A percentile compares a stretch with the other conserved stretches of the same genome.
Evolutionary conservation across 257 asterid genomes (phyloP).

Genomic region (Nicotiana undulata): DNA sequence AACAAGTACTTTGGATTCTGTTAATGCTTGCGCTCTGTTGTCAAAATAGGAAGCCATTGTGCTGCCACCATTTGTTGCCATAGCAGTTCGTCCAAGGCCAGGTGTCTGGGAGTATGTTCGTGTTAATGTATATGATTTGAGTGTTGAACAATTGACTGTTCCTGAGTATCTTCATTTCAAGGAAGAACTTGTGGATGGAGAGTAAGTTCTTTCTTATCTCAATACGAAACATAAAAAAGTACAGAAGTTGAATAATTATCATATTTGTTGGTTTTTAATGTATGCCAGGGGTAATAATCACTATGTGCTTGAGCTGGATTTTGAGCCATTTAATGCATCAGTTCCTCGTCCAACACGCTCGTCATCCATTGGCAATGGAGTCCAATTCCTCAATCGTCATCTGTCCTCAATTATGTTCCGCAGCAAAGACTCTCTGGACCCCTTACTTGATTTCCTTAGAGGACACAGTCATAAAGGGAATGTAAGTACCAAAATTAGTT

Average conservation of each 20-base stretch:
- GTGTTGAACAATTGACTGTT: slow-evolving; percentile 77
- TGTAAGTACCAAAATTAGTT: slow-evolving; percentile 34
- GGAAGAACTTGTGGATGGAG: slow-evolving; percentile 87
- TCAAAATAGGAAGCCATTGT: slow-evolving; percentile 80
- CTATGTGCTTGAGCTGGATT: slow-evolving; percentile 82
- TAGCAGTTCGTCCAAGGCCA: slow-evolving; percentile 95
- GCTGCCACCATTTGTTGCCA: slow-evolving; percentile 90
- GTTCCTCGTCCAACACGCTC: slow-evolving; percentile 92
- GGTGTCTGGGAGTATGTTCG: slow-evolving; percentile 99
- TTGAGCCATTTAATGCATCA: slow-evolving; percentile 89
- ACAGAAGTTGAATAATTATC: background rate
- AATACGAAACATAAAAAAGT: background rate
- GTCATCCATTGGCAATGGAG: slow-evolving; percentile 91
- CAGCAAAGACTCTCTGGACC: slow-evolving; percentile 81
- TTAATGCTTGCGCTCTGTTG: slow-evolving; percentile 1
- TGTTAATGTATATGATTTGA: slow-evolving; percentile 76
- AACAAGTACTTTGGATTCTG: background rate
- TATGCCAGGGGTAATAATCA: slow-evolving; percentile 41
- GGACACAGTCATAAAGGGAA: slow-evolving; percentile 78
- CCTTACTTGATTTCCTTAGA: slow-evolving; percentile 84
- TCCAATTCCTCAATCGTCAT: slow-evolving; percentile 94
- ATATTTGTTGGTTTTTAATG: slow-evolving; percentile 6
- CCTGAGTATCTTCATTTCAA: slow-evolving; percentile 81
- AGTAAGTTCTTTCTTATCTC: slow-evolving; percentile 38
- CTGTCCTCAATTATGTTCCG: slow-evolving; percentile 93